Evolutionary conservation across 208 protist genomes (phyloP), one percentile per base, ranked within the genome.

Genomic region (Trypanosoma theileri): DNA sequence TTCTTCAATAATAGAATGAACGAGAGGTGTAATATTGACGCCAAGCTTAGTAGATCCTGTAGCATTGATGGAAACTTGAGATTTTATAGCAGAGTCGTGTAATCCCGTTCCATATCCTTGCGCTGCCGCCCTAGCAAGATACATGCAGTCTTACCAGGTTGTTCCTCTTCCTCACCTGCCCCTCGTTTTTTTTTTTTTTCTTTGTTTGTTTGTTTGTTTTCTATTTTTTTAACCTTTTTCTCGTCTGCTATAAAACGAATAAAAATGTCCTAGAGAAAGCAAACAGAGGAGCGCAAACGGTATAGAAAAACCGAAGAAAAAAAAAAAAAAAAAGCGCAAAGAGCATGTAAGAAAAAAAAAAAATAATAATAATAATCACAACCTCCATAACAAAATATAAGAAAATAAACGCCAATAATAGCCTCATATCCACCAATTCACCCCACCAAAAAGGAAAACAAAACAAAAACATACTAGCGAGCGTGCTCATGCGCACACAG

Each of bases 41-140:
- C 16, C 16, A 16, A 4, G 11, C 41, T 51, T 10, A 6, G 44
- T 22, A 7, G 28, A 22, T 6, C 11, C 13, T 7, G 19, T 7
- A 10, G 16, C 21, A 24, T 4, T 16, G 0, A 11, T 24, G 21
- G 17, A 40, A 21, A 14, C 45, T 11, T 13, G 56, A 21, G 3
- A 46, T 12, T 60, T 60, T 10, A 60, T 22, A 16, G 56, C 19
- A 45, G 56, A 60, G 14, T 60, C 35, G 35, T 21, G 31, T 22
- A 60, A 45, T 10, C 56, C 56, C 6, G 11, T 60, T 60, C 56
- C 56, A 13, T 7, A 16, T n/a, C 14, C 24, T 42, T 60, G 26
- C 0, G 19, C 10, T n/a, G 17, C 56, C 1, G 13, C 4, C 21
- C 42, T 60, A 21, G 16, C 48, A 66, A 57, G 31, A 17, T 66